A percentile compares a stretch with the other conserved stretches of the same genome.
Evolutionary conservation across 2,329 filamentous ascomycete genomes (phyloP).

Genomic region (Pestalotiopsis sp.): DNA sequence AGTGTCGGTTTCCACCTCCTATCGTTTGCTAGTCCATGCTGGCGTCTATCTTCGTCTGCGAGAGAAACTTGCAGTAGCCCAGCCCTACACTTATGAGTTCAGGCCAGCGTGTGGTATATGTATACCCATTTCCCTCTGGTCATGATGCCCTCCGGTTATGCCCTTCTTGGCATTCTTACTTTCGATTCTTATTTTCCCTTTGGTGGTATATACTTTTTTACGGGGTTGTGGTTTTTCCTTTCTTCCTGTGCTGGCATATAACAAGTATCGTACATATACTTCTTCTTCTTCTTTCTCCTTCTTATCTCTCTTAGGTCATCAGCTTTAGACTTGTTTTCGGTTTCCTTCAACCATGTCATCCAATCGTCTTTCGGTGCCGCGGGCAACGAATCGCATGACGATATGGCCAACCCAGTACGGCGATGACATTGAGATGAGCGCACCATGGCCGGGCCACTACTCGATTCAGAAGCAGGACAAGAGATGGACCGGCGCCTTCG

Average conservation of each 20-base stretch:
- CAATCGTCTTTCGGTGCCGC: conserved; percentile 8
- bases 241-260: conserved; percentile 14
- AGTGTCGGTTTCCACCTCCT: conserved; percentile 5
- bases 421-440: conserved; percentile 14
- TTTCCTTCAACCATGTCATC: conserved; percentile 16
- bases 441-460: conserved; percentile 16
- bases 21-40: not conserved
- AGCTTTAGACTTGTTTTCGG: not conserved
- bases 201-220: not conserved
- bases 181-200: conserved; percentile 11
- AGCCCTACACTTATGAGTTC: conserved; percentile 10
- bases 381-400: conserved; percentile 18
- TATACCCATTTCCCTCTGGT: not conserved
- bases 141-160: not conserved
- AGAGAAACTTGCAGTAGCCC: conserved; percentile 1
- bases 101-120: conserved; percentile 2
- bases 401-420: conserved; percentile 21
- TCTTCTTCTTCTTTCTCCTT: not conserved
- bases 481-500: conserved; percentile 22
- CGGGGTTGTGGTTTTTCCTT: conserved; percentile 4
- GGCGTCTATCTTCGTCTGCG: not conserved
- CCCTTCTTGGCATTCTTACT: conserved; percentile 8
- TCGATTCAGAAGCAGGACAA: conserved; percentile 11
- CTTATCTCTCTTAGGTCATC: not conserved
- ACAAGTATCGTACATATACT: not conserved